A percentile compares a stretch with the other conserved stretches of the same genome.
Evolutionary conservation across 805 yeast genomes (phyloP).

Genomic region (Cyberlindnera euphorbiae): DNA sequence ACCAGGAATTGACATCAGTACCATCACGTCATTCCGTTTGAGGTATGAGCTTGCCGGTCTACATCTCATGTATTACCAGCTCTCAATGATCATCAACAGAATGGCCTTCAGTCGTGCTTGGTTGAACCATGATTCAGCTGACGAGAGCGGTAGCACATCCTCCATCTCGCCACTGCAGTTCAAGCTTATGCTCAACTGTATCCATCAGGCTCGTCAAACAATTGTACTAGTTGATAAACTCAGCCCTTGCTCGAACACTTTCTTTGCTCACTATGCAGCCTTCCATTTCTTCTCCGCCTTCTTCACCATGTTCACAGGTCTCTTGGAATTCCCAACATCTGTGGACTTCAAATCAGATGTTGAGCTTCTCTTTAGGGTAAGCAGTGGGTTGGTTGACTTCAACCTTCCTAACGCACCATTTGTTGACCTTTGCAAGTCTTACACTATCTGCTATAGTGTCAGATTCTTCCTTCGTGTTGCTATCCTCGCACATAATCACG

Average conservation of each 20-base stretch:
- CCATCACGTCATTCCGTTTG: slow-evolving; percentile 4
- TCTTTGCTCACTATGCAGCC: slow-evolving; percentile 12
- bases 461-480: slow-evolving; percentile 21
- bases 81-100: slow-evolving; percentile 22
- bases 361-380: slow-evolving; percentile 7
- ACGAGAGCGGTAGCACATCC: slow-evolving; percentile 1
- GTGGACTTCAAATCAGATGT: slow-evolving; percentile 14
- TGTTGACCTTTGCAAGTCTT: slow-evolving; percentile 8
- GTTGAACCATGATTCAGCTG: slow-evolving; percentile 17
- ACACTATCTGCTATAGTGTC: slow-evolving; percentile 12
- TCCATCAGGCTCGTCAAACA: slow-evolving; percentile 20
- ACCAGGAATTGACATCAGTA: slow-evolving; percentile 9
- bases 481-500: slow-evolving; percentile 17
- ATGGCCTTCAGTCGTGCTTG: slow-evolving; percentile 26
- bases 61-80: slow-evolving; percentile 19
- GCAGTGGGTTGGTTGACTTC: slow-evolving; percentile 9
- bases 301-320: slow-evolving; percentile 22
- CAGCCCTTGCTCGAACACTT: slow-evolving; percentile 3
- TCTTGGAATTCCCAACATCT: slow-evolving; percentile 20
- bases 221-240: slow-evolving; percentile 8
- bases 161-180: slow-evolving; percentile 13
- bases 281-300: slow-evolving; percentile 24
- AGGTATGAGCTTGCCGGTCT: slow-evolving; percentile 11
- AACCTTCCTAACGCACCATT: neutral
- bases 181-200: slow-evolving; percentile 16